Percentiles rank a stretch among this genome's conserved stretches.
phyloP scores from a whole-genome alignment of 352 stramenopile species.

The Vaucheria bursata region DNA sequence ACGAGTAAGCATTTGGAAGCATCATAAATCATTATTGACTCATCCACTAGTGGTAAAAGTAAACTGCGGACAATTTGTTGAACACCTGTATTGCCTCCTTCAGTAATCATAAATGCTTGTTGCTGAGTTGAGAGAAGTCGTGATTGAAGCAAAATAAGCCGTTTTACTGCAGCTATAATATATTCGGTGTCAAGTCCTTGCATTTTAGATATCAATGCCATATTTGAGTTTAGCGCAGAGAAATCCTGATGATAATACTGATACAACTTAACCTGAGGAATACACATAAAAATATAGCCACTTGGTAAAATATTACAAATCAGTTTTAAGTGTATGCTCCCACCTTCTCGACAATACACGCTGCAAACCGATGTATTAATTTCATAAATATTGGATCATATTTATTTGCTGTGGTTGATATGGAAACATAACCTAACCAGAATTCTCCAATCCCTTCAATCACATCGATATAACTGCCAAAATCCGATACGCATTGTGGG shows the following conservation, averaged over 20 bases:
- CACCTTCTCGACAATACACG: slow-evolving; percentile 35
- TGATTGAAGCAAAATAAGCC: slow-evolving; percentile 5
- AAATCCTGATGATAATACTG: too few species aligned
- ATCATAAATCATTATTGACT: slow-evolving; percentile 35
- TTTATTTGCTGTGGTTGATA: too few species aligned
- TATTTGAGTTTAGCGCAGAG: too few species aligned
- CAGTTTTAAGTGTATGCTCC: not conserved
- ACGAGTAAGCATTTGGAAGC: not conserved
- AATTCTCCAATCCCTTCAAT: slow-evolving; percentile 42
- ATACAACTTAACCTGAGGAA: too few species aligned
- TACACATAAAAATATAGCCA: too few species aligned
- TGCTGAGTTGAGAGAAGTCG: not conserved
- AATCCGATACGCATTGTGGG: slow-evolving; percentile 21
- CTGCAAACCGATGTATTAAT: slow-evolving; percentile 31
- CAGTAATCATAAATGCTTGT: slow-evolving; percentile 30
- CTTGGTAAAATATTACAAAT: too few species aligned
- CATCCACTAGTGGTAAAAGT: slow-evolving; percentile 42
- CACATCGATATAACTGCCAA: slow-evolving; percentile 20
- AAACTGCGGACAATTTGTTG: slow-evolving; percentile 15
- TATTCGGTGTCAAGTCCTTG: not conserved
- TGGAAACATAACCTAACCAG: slow-evolving; percentile 18
- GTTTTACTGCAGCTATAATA: not conserved
- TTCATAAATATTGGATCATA: slow-evolving; percentile 18
- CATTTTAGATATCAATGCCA: too few species aligned
- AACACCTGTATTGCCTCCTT: slow-evolving; percentile 25